These are phyloP conservation scores for Straminergon stramineum DNA, from an alignment of 225 moss, liverwort and hornwort species.

Conservation along the genomic window DNA sequence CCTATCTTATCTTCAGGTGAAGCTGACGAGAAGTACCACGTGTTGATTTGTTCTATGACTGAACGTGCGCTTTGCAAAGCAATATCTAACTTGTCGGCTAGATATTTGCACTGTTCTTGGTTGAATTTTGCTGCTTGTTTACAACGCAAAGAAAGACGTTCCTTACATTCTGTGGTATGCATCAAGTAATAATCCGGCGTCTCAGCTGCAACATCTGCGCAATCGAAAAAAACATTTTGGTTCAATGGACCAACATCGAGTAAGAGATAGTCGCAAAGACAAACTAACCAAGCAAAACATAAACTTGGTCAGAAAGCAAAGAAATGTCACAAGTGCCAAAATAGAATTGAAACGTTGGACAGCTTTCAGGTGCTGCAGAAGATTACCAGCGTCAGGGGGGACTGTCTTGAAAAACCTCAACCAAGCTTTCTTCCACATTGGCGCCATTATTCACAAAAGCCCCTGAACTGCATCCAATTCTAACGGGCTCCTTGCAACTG, in stretches of 20 bases:
- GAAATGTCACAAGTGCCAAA: not conserved
- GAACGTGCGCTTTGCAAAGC: not conserved
- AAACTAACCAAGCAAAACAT: not conserved
- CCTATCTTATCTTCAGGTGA: not conserved
- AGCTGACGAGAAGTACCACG: not conserved
- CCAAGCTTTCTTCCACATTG: not conserved
- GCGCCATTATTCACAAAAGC: not conserved
- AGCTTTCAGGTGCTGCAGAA: not conserved
- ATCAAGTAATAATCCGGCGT: not conserved
- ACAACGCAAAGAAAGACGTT: not conserved
- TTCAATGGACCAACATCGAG: not conserved
- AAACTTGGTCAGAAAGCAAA: not conserved
- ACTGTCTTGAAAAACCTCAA: accelerated
- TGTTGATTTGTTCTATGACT: not conserved
- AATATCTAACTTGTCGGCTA: not conserved
- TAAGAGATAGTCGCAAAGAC: not conserved
- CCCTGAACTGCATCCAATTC: not conserved
- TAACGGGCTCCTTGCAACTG: not conserved
- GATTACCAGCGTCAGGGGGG: not conserved
- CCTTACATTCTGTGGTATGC: not conserved
- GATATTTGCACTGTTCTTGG: not conserved
- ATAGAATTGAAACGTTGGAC: not conserved
- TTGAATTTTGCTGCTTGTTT: not conserved
- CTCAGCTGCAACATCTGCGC: not conserved
- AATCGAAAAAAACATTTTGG: not conserved